Conservation (phyloP, 345 rosid genomes). For the Citrus australasica region DNA sequence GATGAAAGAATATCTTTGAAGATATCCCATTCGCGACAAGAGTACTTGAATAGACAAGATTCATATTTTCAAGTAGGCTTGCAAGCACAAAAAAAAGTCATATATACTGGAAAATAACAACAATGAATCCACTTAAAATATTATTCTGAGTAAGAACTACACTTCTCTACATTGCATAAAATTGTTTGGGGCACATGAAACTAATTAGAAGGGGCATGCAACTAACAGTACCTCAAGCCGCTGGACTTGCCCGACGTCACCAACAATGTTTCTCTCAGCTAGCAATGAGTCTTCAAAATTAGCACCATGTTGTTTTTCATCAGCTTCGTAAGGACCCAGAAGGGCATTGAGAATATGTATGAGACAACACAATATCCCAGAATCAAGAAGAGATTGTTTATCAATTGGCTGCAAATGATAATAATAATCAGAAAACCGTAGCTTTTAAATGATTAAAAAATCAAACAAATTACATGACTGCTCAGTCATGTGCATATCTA, state of each 20-base stretch:
- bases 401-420: conserved; percentile 75
- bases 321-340: conserved; percentile 53
- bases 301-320: conserved; percentile 27
- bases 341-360: conserved; percentile 77
- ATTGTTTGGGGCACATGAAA: not conserved
- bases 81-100: not conserved
- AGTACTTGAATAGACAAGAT: not conserved
- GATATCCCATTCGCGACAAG: not conserved
- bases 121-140: not conserved
- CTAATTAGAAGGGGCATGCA: not conserved
- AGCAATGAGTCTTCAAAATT: conserved; percentile 30
- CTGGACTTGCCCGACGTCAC: conserved; percentile 42
- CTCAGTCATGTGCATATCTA: not conserved
- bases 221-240: conserved; percentile 75
- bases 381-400: conserved; percentile 95
- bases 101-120: not conserved
- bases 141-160: not conserved
- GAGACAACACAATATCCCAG: conserved; percentile 98
- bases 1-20: not conserved
- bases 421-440: not conserved
- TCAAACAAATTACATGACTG: not conserved
- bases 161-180: too few species aligned
- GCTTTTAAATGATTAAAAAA: not conserved
- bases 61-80: not conserved
- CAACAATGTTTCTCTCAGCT: conserved; percentile 39